Percentiles rank a stretch among this genome's conserved stretches.
phyloP scores from a whole-genome alignment of 2,329 filamentous ascomycete species.

The Pseudonectria buxi region DNA sequence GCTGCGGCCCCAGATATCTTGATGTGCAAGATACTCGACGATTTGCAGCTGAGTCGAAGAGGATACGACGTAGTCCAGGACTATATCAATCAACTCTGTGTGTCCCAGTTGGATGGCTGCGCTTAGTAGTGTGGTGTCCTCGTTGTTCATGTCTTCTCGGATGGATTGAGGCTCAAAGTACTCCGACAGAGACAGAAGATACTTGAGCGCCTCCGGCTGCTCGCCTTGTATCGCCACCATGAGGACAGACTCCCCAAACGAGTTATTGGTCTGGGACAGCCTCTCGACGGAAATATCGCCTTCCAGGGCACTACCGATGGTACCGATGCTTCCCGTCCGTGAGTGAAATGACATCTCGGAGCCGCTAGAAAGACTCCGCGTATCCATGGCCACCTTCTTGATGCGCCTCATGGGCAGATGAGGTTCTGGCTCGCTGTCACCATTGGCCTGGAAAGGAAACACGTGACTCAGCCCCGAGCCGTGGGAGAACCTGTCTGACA shows the following conservation, averaged over 20 bases:
- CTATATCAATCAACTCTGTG: conserved; percentile 62
- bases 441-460: conserved; percentile 69
- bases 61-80: conserved; percentile 64
- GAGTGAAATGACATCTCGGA: conserved; percentile 82
- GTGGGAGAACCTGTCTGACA: conserved; percentile 46
- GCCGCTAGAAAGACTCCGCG: conserved; percentile 77
- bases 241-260: conserved; percentile 71
- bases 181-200: conserved; percentile 69
- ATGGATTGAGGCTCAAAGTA: conserved; percentile 68
- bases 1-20: conserved; percentile 81
- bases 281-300: conserved; percentile 81
- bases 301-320: conserved; percentile 65
- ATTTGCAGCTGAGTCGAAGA: conserved; percentile 50
- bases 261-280: conserved; percentile 63
- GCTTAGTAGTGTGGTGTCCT: conserved; percentile 82
- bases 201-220: conserved; percentile 65
- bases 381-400: conserved; percentile 86
- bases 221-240: conserved; percentile 80
- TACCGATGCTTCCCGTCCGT: conserved; percentile 69
- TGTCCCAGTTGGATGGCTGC: conserved; percentile 84
- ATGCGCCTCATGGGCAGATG: conserved; percentile 40
- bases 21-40: conserved; percentile 61
- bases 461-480: conserved; percentile 69
- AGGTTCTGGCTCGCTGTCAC: conserved; percentile 37
- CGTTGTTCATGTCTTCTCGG: conserved; percentile 78